Base-by-base conservation (phyloP, 2,329 filamentous ascomycete species). In the Alternaria sp. region DNA sequence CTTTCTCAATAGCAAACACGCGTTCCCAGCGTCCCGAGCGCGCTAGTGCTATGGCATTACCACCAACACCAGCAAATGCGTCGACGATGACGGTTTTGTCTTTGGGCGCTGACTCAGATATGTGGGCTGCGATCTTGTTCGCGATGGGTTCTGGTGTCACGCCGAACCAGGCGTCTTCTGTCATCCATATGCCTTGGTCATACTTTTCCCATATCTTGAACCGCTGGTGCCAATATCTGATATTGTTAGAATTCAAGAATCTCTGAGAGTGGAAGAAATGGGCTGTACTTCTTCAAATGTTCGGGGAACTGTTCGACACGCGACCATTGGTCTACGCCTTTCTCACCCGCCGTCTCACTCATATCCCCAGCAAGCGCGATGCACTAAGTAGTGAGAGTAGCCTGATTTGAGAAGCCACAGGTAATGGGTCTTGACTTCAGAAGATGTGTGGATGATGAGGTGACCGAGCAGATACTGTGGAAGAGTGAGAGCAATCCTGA, bases 1-100 rank as follows among this genome's bases (percentile, higher is more conserved):
- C 90, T 71, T 90, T 91, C 81, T 99, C 96, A 70, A 99, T 91
- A 45, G 92, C 93, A 76, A 98, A 93, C 67, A 99, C 88, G 67
- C 88, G 90, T 55, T 89, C 87, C 91, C 93, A 99, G 67, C 89
- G 88, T 19, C 86, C 88, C 0, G 90, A 92, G 10, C 90, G 86
- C 17, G 96, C 95, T 72, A 99, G 96, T n/a, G 94, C 93, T 71
- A 99, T 98, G 23, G 91, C 88, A 78, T 99, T 99, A 58, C 94
- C 96, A 40, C 96, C 96, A 1, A 92, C 93, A 46, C 96, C 96
- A 26, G 90, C 92, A 81, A 99, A 99, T 49, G 91, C 88, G 79
- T 99, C 96, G 62, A 99, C 88, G 40, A 99, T 83, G 36, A 90
- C 87, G 10, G 83, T 87, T 69, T 89, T 91, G 15, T 82, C 81